Evolutionary conservation across 1,139 yeast species (phyloP).

Genomic region (Debaryomyces coudertii): DNA sequence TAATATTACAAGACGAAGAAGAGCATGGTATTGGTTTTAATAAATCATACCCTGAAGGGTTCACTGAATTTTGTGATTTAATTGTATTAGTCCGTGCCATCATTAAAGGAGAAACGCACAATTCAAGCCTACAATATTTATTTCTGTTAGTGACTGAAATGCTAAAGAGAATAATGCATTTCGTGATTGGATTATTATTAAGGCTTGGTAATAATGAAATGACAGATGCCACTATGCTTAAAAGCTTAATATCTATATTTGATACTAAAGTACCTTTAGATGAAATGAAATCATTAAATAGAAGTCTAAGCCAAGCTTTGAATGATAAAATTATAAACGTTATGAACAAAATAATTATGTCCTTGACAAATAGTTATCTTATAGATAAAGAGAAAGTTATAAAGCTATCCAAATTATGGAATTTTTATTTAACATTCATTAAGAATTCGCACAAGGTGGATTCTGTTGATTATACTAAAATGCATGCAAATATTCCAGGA

Average conservation of each 20-base stretch:
- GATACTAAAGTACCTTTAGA: background rate
- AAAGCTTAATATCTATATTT: background rate
- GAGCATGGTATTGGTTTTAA: constrained; percentile 23
- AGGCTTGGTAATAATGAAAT: constrained; percentile 26
- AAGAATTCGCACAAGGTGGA: constrained; percentile 34
- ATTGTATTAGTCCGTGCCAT: constrained; percentile 19
- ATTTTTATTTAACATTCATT: constrained; percentile 42
- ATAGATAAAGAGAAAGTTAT: constrained; percentile 25
- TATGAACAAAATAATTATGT: constrained; percentile 23
- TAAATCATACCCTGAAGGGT: constrained; percentile 17
- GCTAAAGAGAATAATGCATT: constrained; percentile 37
- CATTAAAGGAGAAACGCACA: constrained; percentile 12
- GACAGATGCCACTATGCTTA: background rate
- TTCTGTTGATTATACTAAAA: constrained; percentile 34
- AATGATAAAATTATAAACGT: constrained; percentile 20
- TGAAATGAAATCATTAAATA: background rate
- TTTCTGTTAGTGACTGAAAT: constrained; percentile 34
- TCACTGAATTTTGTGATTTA: constrained; percentile 12
- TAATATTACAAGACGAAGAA: constrained; percentile 42
- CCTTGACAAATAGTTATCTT: constrained; percentile 19
- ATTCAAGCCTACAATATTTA: constrained; percentile 27
- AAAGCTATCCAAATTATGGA: constrained; percentile 45
- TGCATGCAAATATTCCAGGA: constrained; percentile 40
- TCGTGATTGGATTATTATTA: constrained; percentile 39
- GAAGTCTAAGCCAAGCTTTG: background rate